Conservation (phyloP, 805 yeast species). For the Barnettozyma populi region DNA sequence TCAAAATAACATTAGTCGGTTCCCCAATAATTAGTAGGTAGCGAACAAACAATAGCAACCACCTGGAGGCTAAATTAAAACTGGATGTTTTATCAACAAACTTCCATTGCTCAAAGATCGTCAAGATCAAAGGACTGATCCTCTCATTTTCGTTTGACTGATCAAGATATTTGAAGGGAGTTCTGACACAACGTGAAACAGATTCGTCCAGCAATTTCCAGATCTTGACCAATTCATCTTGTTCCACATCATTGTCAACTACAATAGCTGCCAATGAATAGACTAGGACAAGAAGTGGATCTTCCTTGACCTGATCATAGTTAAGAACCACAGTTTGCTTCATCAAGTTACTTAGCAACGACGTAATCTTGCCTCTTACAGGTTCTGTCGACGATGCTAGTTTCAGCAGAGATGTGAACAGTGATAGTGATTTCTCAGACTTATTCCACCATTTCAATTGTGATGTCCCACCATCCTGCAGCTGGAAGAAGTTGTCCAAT, state of each 20-base stretch:
- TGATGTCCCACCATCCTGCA: slow-evolving; percentile 47
- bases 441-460: slow-evolving; percentile 80
- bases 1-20: slow-evolving; percentile 24
- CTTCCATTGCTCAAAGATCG: slow-evolving; percentile 64
- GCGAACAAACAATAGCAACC: slow-evolving; percentile 48
- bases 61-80: slow-evolving; percentile 29
- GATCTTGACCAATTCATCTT: slow-evolving; percentile 29
- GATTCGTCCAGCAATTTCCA: slow-evolving; percentile 74
- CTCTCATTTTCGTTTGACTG: slow-evolving; percentile 29
- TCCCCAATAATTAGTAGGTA: slow-evolving; percentile 57
- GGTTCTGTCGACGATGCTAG: slow-evolving; percentile 38
- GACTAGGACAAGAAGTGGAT: slow-evolving; percentile 53
- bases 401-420: slow-evolving; percentile 62
- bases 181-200: slow-evolving; percentile 57
- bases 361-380: slow-evolving; percentile 38
- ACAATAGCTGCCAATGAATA: slow-evolving; percentile 36
- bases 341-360: slow-evolving; percentile 44
- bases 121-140: slow-evolving; percentile 52
- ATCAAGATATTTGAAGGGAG: slow-evolving; percentile 87
- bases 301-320: slow-evolving; percentile 34
- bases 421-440: slow-evolving; percentile 41
- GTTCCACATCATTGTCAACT: slow-evolving; percentile 8
- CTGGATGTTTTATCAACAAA: slow-evolving; percentile 36
- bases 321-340: slow-evolving; percentile 52
- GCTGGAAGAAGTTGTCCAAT: slow-evolving; percentile 54